Base-by-base conservation (phyloP, 2,329 filamentous ascomycete species). In the Hypoxylon sp. region DNA sequence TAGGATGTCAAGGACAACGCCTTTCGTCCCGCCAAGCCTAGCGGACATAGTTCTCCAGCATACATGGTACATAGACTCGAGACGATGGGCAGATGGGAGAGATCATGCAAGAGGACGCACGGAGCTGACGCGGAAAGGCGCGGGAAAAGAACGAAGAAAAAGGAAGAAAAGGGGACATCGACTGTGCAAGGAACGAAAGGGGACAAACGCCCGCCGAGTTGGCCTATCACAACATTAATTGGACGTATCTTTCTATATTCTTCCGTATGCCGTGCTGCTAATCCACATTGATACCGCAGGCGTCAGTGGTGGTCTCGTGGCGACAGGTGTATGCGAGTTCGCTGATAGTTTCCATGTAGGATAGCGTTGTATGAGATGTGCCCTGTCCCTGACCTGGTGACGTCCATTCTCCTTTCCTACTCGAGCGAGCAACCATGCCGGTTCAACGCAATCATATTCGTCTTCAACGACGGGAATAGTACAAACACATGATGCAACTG, bases 191-290 rank as follows among this genome's bases (percentile, higher is more conserved):
- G 21, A 42, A 44, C 35, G 35, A 39, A 48, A 51, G 44, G 50
- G 37, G 46, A 54, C 68, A 71, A 64, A 59, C 62, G 58, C 51
- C 37, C 65, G 58, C 57, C 57, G 63, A 19, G 61, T 55, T 19
- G 60, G 57, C 53, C 46, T 59, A 46, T 64, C 51, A 61, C 65
- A 35, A 29, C 57, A 54, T 61, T 55, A 54, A 54, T 39, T 52
- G 54, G 68, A 47, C 39, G 29, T 53, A 39, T 5, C 44, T 35
- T 19, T 59, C 31, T 62, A 57, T 59, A 48, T 27, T 56, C 60
- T 54, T 27, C 37, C 44, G 63, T 24, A 58, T 47, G 50, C 48
- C 37, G 53, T 60, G 57, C 29, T 37, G 61, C 52, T 57, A 47
- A 35, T 58, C 52, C 31, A 19, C 15, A 37, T 15, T 35, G 10